These are phyloP conservation scores for Arthrocladium fulminans DNA, from an alignment of 2,329 filamentous ascomycete species.

Conservation along the genomic window DNA sequence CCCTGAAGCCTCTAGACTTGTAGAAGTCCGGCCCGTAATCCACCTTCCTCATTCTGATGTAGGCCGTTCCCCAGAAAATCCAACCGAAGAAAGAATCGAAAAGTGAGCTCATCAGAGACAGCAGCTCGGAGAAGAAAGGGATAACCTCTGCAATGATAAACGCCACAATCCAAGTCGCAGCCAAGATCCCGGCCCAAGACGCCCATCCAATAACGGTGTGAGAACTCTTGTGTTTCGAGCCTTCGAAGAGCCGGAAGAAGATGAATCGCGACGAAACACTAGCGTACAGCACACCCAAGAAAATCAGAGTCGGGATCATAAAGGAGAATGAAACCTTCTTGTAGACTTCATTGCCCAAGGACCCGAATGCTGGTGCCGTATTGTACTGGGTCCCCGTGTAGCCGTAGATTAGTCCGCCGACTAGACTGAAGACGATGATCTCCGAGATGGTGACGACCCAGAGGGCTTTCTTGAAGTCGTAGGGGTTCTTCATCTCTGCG, in stretches of 20 bases:
- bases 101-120: constrained; percentile 54
- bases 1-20: constrained; percentile 33
- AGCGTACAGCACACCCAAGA: constrained; percentile 82
- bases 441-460: constrained; percentile 86
- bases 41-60: constrained; percentile 35
- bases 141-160: constrained; percentile 91
- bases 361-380: constrained; percentile 78
- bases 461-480: constrained; percentile 85
- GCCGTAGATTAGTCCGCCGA: constrained; percentile 54
- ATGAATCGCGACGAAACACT: constrained; percentile 83
- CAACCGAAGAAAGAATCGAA: constrained; percentile 78
- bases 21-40: constrained; percentile 35
- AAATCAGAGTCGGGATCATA: constrained; percentile 92
- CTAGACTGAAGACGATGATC: constrained; percentile 73
- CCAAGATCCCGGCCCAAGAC: constrained; percentile 65
- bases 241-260: constrained; percentile 80
- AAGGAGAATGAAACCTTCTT: constrained; percentile 89
- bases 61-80: constrained; percentile 63
- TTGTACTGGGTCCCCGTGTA: constrained; percentile 87
- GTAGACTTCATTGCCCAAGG: constrained; percentile 61
- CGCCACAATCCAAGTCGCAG: constrained; percentile 67
- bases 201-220: constrained; percentile 77
- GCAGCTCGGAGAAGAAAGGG: constrained; percentile 74
- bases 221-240: constrained; percentile 66
- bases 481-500: constrained; percentile 74